Conservation (phyloP, 2,329 filamentous ascomycete genomes). For the Rosellinia necatrix region DNA sequence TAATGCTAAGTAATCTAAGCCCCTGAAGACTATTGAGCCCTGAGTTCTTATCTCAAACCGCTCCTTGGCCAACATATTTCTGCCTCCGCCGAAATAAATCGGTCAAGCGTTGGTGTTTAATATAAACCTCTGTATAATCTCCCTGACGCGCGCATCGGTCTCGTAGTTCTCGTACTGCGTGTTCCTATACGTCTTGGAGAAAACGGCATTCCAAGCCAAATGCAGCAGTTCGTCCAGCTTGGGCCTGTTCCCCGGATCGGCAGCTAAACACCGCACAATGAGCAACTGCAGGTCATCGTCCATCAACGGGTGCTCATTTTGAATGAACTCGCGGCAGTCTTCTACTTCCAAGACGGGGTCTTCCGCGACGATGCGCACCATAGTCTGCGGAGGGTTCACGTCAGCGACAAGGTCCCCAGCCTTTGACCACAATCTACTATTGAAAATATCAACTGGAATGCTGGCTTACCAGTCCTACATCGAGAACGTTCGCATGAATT, state of each 20-base stretch:
- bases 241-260: slow-evolving; percentile 2
- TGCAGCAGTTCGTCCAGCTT: slow-evolving; percentile 2
- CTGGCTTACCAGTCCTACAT: neutral
- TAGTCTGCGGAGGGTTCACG: neutral
- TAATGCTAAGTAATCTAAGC: too few species aligned
- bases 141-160: neutral
- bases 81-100: too few species aligned
- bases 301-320: neutral
- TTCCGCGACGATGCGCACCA: neutral
- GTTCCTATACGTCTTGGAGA: neutral
- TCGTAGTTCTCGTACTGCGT: neutral
- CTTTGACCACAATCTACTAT: too few species aligned
- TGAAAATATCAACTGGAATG: neutral
- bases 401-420: neutral
- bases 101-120: neutral
- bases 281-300: slow-evolving; percentile 2
- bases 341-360: neutral
- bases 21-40: too few species aligned
- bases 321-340: neutral
- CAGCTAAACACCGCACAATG: neutral
- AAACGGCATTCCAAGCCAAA: neutral
- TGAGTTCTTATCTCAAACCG: too few species aligned
- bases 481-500: neutral
- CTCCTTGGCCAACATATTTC: too few species aligned
- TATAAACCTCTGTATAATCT: neutral